A percentile compares a stretch with the other conserved stretches of the same genome.
phyloP scores from a whole-genome alignment of 176 grass and related monocot genomes.

The Zoysia pacifica region DNA sequence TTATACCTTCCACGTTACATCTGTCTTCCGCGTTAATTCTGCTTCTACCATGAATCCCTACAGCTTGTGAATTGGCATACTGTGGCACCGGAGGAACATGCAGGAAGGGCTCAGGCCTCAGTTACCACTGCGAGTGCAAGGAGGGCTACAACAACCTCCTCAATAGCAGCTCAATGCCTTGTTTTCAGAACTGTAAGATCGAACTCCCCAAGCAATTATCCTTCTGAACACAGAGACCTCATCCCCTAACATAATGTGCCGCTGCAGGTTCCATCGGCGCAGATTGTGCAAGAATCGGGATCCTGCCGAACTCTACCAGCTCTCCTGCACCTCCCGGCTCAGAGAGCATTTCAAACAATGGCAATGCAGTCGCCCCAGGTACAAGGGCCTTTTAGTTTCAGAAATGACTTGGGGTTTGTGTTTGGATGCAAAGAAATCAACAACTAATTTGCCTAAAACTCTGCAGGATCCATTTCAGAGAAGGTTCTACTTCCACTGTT shows the following conservation, averaged over 20 bases:
- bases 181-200: conserved; percentile 67
- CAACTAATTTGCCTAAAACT: neutral
- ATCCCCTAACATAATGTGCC: neutral
- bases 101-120: conserved; percentile 49
- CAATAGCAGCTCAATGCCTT: conserved; percentile 67
- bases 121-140: conserved; percentile 63
- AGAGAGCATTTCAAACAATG: conserved; percentile 26
- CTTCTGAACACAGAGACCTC: neutral
- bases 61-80: conserved; percentile 70
- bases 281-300: conserved; percentile 64
- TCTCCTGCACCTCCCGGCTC: conserved; percentile 46
- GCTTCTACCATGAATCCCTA: neutral
- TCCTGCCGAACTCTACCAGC: conserved; percentile 49
- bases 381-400: neutral
- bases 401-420: neutral
- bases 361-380: conserved; percentile 19
- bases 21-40: neutral
- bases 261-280: conserved; percentile 70
- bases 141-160: conserved; percentile 79
- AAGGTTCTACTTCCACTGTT: conserved; percentile 30
- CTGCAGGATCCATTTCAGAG: conserved; percentile 24
- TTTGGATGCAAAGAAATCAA: neutral
- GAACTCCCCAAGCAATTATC: neutral
- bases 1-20: neutral
- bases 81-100: conserved; percentile 67